Evolutionary conservation across 1,284 basidiomycete genomes (phyloP).

Genomic region (Rhodotorula sp.): DNA sequence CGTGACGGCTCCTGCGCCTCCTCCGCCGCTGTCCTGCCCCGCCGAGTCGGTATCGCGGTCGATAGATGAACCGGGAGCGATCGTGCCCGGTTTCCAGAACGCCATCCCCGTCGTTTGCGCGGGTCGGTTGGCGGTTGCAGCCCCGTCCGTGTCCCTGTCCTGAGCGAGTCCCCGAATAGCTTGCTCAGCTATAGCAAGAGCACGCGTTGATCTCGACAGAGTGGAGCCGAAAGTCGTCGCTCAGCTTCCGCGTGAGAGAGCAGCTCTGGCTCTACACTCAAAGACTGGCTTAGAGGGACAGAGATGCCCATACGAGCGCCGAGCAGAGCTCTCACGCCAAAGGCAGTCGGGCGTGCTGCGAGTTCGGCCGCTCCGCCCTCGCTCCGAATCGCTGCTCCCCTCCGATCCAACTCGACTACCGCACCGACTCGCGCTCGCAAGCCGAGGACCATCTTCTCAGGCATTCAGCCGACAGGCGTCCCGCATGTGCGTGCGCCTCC

Average conservation of each 20-base stretch:
- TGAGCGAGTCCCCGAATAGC: no score
- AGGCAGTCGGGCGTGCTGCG: not conserved
- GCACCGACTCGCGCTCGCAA: not conserved
- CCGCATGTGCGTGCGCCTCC: conserved; percentile 63
- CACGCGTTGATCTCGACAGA: not conserved
- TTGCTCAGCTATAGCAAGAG: not conserved
- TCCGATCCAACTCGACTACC: not conserved
- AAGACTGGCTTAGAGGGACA: no score
- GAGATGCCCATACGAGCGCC: no score
- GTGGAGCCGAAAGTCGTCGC: not conserved
- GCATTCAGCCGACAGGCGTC: conserved; percentile 79
- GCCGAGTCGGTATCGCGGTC: conserved; percentile 78
- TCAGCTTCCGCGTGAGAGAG: not conserved
- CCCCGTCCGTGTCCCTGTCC: no score
- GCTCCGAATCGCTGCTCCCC: not conserved
- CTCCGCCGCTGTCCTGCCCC: conserved; percentile 44
- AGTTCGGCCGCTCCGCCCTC: not conserved
- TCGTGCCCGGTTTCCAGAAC: conserved; percentile 66
- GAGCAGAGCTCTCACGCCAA: no score
- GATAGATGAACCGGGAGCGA: conserved; percentile 66
- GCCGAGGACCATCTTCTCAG: conserved; percentile 64
- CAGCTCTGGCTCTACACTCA: no score
- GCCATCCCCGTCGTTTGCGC: conserved; percentile 24
- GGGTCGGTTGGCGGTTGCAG: not conserved
- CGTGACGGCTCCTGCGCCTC: conserved; percentile 64